Base-by-base conservation (phyloP, 1,284 basidiomycete species). In the Hemileccinum hortonii region DNA sequence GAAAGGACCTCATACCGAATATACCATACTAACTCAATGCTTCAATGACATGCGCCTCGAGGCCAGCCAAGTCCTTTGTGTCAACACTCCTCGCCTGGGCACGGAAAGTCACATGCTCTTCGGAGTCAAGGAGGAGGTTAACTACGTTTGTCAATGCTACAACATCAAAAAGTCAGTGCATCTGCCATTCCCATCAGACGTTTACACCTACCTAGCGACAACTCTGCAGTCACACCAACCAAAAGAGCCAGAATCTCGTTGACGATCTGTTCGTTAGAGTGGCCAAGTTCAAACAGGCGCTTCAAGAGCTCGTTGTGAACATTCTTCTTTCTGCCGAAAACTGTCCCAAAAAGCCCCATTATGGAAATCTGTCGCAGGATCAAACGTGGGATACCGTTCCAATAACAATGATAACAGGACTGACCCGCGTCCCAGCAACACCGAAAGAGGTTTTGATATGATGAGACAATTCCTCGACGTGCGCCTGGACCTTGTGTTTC, bases 161-260 rank as follows among this genome's bases (percentile, higher is more conserved):
- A 26, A 74, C n/a, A 47, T 35, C 33, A 18, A 44, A 33, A 41
- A 36, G 32, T 57, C 24, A 60, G 49, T 38, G 16, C 19, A 43
- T 29, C 9, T 16, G 41, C 24, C 6, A 3, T 30, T 33, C 14
- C 39, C 10, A 39, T 46, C n/a, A 22, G 46, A 36, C 3, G 2
- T 44, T 43, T 14, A 38, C 21, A 39, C 79, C 33, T 59, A 83
- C 87, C 79, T 54, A 91, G 75, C 15, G 84, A 80, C 38, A 90
- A 66, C 69, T 90, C 87, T 12, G 84, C 83, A 6, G 83, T 81
- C 4, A 81, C 72, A 21, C 81, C 79, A 49, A 90, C 78, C 69
- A 90, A 72, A 29, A 92, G 67, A n/a, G 87, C 86, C 32, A 92
- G 67, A 39, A 90, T 73, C 29, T 80, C 80, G 61, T 89, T 89